Percentiles rank a stretch among this genome's conserved stretches.
These are phyloP conservation scores for Boletellus deceptivus DNA, from an alignment of 1,284 basidiomycete genomes.

Conservation along the genomic window DNA sequence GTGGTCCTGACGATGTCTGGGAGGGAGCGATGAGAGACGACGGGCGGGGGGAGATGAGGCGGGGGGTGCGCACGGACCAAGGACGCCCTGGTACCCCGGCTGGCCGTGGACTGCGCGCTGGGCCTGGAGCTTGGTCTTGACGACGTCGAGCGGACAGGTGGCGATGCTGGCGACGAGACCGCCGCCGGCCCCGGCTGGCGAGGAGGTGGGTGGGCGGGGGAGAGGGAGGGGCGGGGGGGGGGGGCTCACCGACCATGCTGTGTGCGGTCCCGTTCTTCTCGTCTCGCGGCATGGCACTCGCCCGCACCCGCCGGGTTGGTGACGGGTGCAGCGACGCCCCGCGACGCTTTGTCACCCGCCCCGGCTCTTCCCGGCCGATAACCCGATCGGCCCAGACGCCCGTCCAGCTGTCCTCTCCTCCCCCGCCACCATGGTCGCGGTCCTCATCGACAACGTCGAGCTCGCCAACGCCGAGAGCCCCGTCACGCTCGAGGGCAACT, in stretches of 20 bases:
- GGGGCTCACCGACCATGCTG: slow-evolving; percentile 67
- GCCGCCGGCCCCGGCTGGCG: slow-evolving; percentile 78
- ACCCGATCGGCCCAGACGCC: background rate
- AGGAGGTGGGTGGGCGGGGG: background rate
- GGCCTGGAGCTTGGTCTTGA: slow-evolving; percentile 97
- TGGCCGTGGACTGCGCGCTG: slow-evolving; percentile 69
- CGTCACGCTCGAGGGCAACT: slow-evolving; percentile 58
- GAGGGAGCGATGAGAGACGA: background rate
- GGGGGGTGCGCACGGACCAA: slow-evolving; percentile 48
- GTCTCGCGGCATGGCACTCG: slow-evolving; percentile 60
- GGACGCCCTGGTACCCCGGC: slow-evolving; percentile 72
- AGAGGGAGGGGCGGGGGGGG: background rate
- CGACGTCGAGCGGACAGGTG: slow-evolving; percentile 95
- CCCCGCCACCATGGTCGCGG: slow-evolving; percentile 43
- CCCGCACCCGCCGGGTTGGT: no score
- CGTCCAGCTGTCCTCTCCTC: background rate
- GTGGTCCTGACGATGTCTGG: slow-evolving; percentile 74
- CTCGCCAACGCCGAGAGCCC: slow-evolving; percentile 58
- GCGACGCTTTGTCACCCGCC: background rate
- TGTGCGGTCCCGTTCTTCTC: slow-evolving; percentile 63
- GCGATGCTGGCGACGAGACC: slow-evolving; percentile 92
- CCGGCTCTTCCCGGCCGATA: slow-evolving; percentile 4
- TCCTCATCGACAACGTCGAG: slow-evolving; percentile 46
- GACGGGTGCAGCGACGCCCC: no score
- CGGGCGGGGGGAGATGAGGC: background rate